Conservation (phyloP, 352 stramenopile genomes). For the Phytopythium vexans region DNA sequence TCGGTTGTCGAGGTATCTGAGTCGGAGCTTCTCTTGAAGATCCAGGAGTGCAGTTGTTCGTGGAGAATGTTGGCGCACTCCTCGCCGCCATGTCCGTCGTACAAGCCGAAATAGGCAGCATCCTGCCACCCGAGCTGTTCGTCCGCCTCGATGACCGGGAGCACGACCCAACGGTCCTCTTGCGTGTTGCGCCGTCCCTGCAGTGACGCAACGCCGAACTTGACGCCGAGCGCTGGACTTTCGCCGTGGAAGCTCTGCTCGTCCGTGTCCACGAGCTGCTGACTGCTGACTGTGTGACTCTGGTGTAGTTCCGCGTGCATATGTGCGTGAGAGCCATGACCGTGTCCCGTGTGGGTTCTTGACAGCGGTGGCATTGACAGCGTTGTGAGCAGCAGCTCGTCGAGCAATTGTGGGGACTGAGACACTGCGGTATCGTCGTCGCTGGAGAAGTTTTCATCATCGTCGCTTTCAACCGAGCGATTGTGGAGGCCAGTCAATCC, state of each 20-base stretch:
- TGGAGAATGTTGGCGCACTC: conserved; percentile 71
- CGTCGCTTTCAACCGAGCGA: conserved; percentile 7
- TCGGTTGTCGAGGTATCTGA: conserved; percentile 10
- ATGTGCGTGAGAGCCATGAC: background rate
- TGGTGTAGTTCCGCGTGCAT: background rate
- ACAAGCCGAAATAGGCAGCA: conserved; percentile 68
- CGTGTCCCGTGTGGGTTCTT: conserved; percentile 12
- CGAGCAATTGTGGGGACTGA: conserved; percentile 62
- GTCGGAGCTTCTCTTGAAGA: conserved; percentile 26
- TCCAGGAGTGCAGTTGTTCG: conserved; percentile 66
- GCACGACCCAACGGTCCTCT: conserved; percentile 67
- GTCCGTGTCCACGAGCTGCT: conserved; percentile 3
- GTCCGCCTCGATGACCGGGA: conserved; percentile 28
- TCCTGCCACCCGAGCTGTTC: conserved; percentile 9
- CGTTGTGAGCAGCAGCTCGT: conserved; percentile 74
- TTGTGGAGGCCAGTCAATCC: background rate
- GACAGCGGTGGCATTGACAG: conserved; percentile 61
- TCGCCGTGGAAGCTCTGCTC: conserved; percentile 36
- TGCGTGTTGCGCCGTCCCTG: conserved; percentile 69
- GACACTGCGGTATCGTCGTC: conserved; percentile 60
- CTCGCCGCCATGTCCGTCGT: conserved; percentile 81
- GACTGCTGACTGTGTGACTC: background rate
- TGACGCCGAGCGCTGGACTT: conserved; percentile 29
- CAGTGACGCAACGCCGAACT: conserved; percentile 47
- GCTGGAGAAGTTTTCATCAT: conserved; percentile 40